Percentiles rank a stretch among this genome's conserved stretches.
Conservation (phyloP, 2,329 filamentous ascomycete genomes). For the Aschersonia sp. region DNA sequence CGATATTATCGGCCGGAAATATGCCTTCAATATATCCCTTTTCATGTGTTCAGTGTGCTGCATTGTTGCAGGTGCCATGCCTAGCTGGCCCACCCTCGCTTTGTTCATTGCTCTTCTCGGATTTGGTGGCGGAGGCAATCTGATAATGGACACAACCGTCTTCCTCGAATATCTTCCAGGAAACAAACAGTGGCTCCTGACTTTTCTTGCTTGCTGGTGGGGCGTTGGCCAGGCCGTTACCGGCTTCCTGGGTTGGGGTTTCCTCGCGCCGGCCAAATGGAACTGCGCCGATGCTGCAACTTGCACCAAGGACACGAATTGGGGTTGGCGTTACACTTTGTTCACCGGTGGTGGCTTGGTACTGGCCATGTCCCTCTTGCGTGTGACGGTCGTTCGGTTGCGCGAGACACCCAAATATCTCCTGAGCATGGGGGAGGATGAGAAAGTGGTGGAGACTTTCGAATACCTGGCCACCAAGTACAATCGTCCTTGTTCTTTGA, state of each 20-base stretch:
- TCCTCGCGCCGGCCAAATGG: constrained; percentile 32
- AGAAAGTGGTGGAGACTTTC: constrained; percentile 32
- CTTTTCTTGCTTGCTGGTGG: constrained; percentile 32
- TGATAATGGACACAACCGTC: constrained; percentile 35
- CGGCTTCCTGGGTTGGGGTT: constrained; percentile 28
- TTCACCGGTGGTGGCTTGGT: constrained; percentile 30
- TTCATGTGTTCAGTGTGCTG: constrained; percentile 42
- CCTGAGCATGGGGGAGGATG: constrained; percentile 28
- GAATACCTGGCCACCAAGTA: constrained; percentile 33
- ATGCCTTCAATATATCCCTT: constrained; percentile 54
- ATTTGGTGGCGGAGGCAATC: constrained; percentile 42
- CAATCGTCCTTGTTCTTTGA: constrained; percentile 23
- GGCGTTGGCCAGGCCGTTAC: constrained; percentile 34
- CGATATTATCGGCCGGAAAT: constrained; percentile 52
- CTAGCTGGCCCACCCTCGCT: constrained; percentile 50
- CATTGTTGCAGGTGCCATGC: constrained; percentile 50
- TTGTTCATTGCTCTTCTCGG: constrained; percentile 47
- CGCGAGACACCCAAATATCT: constrained; percentile 35
- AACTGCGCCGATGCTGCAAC: constrained; percentile 26
- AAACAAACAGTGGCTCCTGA: constrained; percentile 31
- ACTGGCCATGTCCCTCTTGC: constrained; percentile 27
- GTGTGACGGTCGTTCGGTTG: constrained; percentile 29
- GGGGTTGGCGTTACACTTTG: constrained; percentile 34
- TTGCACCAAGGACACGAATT: constrained; percentile 30
- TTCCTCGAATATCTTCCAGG: constrained; percentile 36